Conservation (phyloP, 2,329 filamentous ascomycete species). For the Aspergillus piperis region DNA sequence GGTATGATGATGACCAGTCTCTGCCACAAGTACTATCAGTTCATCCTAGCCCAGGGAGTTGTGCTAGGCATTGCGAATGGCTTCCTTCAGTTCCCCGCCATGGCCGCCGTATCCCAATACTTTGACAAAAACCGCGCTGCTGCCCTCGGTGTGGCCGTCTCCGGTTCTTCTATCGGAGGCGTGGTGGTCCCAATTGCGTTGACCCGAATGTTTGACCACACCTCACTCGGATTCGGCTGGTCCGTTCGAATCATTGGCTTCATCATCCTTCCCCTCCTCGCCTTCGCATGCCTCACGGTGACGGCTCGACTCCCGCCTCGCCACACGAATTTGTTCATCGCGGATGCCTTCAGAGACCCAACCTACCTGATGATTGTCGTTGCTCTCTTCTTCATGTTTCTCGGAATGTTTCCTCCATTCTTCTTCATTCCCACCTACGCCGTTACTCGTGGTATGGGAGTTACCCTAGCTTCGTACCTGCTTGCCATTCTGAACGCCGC, state of each 20-base stretch:
- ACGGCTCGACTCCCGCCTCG: background rate
- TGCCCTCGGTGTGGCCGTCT: conserved; percentile 50
- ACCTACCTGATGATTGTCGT: background rate
- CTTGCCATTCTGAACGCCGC: conserved; percentile 65
- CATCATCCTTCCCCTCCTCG: background rate
- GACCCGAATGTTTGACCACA: background rate
- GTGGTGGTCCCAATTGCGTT: conserved; percentile 49
- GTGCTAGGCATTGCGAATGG: conserved; percentile 32
- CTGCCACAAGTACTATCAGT: conserved; percentile 56
- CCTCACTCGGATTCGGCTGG: background rate
- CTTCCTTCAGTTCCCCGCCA: conserved; percentile 48
- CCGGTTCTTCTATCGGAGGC: conserved; percentile 55
- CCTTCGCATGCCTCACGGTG: background rate
- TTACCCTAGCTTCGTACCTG: conserved; percentile 62
- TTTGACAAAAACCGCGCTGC: conserved; percentile 51
- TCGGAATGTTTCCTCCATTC: background rate
- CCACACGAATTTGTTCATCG: background rate
- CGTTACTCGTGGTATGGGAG: conserved; percentile 42
- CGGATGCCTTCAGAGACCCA: background rate
- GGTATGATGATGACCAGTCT: conserved; percentile 65
- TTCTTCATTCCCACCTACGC: conserved; percentile 1
- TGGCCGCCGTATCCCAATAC: conserved; percentile 50
- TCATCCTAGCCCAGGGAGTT: conserved; percentile 40
- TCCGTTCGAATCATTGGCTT: background rate
- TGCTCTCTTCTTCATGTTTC: background rate